Conservation (phyloP, 352 stramenopile genomes). For the Phytophthora hibernalis region DNA sequence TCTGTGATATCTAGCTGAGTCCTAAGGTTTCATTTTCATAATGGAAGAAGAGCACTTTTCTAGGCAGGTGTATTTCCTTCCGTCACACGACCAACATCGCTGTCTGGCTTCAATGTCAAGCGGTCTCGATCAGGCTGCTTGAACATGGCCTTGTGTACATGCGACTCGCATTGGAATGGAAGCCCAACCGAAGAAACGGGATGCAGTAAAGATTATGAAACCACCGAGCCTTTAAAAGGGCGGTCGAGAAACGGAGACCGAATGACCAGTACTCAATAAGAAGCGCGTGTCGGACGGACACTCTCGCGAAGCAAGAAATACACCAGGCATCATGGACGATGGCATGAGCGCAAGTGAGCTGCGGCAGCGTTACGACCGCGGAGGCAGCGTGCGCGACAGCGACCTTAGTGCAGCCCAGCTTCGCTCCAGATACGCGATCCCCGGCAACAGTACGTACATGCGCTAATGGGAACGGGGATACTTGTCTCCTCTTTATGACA, state of each 20-base stretch:
- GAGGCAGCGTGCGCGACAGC: slow-evolving; percentile 73
- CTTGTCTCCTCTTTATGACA: background rate
- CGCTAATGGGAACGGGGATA: background rate
- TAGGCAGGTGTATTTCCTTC: too few relatives aligned
- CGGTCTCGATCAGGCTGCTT: too few relatives aligned
- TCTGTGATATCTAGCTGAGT: too few relatives aligned
- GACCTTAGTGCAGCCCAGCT: slow-evolving; percentile 83
- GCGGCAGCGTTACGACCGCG: slow-evolving; percentile 76
- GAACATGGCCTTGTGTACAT: background rate
- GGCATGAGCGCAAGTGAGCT: slow-evolving; percentile 71
- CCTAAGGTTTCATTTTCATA: too few relatives aligned
- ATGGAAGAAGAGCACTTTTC: too few relatives aligned
- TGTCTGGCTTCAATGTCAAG: too few relatives aligned
- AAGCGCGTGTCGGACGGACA: background rate
- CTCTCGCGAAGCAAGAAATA: slow-evolving; percentile 4
- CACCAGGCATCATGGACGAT: slow-evolving; percentile 53
- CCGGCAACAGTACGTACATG: slow-evolving; percentile 72
- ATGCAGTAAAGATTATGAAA: background rate
- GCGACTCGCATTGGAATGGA: too few relatives aligned
- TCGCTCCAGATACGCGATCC: slow-evolving; percentile 81
- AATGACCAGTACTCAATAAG: slow-evolving; percentile 9
- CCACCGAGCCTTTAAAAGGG: background rate
- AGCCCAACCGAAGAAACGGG: background rate
- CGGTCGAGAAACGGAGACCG: background rate
- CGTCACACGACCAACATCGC: too few relatives aligned